These are phyloP conservation scores for Ophiocordyceps sinensis DNA, from an alignment of 2,329 filamentous ascomycete genomes.

Conservation along the genomic window DNA sequence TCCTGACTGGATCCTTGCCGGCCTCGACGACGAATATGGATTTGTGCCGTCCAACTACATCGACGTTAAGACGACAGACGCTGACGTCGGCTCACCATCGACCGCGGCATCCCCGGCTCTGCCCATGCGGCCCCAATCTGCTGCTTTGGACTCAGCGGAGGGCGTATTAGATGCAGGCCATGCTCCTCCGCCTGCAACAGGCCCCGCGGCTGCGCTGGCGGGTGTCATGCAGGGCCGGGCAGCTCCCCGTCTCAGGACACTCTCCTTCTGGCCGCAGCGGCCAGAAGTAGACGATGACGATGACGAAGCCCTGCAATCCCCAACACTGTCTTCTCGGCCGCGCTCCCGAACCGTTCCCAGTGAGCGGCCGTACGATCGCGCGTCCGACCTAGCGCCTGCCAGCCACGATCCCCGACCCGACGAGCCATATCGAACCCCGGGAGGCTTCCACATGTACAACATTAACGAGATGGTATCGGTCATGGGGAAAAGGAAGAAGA, in stretches of 20 bases:
- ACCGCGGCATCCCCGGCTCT: conserved; percentile 24
- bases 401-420: conserved; percentile 3
- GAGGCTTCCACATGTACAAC: conserved; percentile 87
- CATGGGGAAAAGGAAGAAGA: conserved; percentile 94
- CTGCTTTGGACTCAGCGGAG: conserved; percentile 16
- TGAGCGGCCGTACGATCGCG: background rate
- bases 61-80: conserved; percentile 43
- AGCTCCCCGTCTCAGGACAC: conserved; percentile 16
- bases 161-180: conserved; percentile 11
- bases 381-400: background rate
- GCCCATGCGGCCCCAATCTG: conserved; percentile 24
- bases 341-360: conserved; percentile 4
- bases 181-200: conserved; percentile 14
- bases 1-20: conserved; percentile 92
- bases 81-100: conserved; percentile 25
- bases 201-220: conserved; percentile 40
- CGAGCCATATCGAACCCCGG: conserved; percentile 45
- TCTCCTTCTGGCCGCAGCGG: too few species aligned
- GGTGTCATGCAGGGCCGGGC: conserved; percentile 36
- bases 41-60: conserved; percentile 97
- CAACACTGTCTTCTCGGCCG: conserved; percentile 24
- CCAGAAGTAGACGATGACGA: conserved; percentile 14
- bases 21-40: conserved; percentile 70
- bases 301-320: conserved; percentile 17
- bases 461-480: conserved; percentile 96